Evolutionary conservation across 495 filamentous ascomycete genomes (phyloP), one percentile per base, ranked within the genome.

Genomic region (Neurospora sp.): DNA sequence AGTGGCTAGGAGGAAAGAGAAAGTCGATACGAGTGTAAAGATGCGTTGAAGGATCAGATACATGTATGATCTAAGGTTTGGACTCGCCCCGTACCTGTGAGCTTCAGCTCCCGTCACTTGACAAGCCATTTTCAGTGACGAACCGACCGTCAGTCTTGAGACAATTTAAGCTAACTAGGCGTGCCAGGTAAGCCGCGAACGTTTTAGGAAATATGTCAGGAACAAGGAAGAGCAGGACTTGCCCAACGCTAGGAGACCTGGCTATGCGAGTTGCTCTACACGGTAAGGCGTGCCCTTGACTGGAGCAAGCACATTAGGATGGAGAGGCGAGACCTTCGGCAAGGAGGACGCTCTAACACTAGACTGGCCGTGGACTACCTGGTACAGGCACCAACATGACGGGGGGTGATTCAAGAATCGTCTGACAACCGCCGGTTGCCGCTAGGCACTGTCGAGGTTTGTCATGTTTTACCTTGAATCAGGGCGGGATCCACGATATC

Each of bases 81-180:
- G 77, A 70, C 73, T 71, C 6, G 14, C 53, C 53, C 53, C 12
- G 14, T 73, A 17, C 42, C 48, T 68, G 70, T 42, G 42, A 35
- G 70, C 73, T 78, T 73, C 74, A 76, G 74, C 78, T 78, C 69
- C 69, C 38, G 75, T 80, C 77, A 79, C 79, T 81, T 78, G 77
- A 81, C 77, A 71, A 75, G 27, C 27, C 27, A 65, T 38, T 59
- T 65, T 35, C 53, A 17, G 53, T 35, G 53, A 35, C 31, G 53
- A 65, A 65, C 53, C 27, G 27, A 17, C 27, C 53, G 69, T 9
- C 22, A 41, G 59, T 44, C 39, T 69, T 69, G 59, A 69, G 53
- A 72, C 53, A 38, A 42, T 69, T 40, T 69, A 59, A 71, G 59
- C 40, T 40, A 42, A 72, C 31, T 8, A 44, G 53, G 53, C 53